Evolutionary conservation across 2,329 filamentous ascomycete species (phyloP).

Genomic region (Colletotrichum australisinense): DNA sequence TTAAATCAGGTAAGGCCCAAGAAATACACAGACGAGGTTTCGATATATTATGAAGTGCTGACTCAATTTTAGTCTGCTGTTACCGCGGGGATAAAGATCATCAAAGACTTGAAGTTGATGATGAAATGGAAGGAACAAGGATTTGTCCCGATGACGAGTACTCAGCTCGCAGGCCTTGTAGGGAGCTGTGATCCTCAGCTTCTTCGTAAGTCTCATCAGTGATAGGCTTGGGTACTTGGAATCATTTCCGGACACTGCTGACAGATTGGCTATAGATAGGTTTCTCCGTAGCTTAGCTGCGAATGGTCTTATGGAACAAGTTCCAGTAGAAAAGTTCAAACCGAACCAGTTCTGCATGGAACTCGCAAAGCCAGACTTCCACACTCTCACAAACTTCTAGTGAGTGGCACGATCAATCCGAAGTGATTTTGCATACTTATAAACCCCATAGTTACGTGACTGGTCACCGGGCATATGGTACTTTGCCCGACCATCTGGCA

Average conservation of each 20-base stretch:
- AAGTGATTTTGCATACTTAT: neutral
- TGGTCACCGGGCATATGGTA: neutral
- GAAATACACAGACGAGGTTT: neutral
- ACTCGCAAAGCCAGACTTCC: conserved; percentile 1
- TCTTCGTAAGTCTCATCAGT: neutral
- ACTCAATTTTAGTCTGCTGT: neutral
- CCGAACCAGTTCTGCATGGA: neutral
- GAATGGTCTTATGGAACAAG: neutral
- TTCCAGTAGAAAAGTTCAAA: neutral
- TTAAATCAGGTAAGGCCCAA: neutral
- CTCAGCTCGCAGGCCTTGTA: conserved; percentile 8
- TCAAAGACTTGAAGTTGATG: conserved; percentile 15
- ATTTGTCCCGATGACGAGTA: conserved; percentile 17
- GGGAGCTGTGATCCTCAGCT: conserved; percentile 9
- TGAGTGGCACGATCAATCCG: neutral
- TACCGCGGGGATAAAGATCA: neutral
- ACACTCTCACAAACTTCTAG: neutral
- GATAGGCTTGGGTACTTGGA: too few relatives aligned
- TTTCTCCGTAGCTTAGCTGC: conserved; percentile 7
- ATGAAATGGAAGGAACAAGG: conserved; percentile 9
- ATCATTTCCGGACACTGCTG: neutral
- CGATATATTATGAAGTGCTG: neutral
- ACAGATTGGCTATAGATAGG: neutral
- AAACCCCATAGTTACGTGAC: neutral
- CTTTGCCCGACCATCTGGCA: conserved; percentile 3